Evolutionary conservation across 139 green algal genomes (phyloP), one percentile per base, ranked within the genome.

Genomic region (Chlamydomonas incerta): DNA sequence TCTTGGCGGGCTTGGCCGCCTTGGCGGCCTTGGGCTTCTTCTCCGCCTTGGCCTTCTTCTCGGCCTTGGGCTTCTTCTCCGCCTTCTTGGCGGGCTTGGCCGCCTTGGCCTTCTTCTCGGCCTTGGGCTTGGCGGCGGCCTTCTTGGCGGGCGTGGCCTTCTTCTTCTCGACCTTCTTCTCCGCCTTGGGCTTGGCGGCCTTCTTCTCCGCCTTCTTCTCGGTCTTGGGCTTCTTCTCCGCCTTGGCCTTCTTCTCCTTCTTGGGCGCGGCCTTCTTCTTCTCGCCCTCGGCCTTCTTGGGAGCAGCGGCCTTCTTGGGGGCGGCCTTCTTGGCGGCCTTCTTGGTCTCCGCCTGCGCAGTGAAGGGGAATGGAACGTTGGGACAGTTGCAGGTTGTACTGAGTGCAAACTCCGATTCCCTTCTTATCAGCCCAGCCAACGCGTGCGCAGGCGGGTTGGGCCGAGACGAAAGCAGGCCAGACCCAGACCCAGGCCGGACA

Each of bases 221-320:
- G 2, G 57, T 50, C 35, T 65, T 34, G 28, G 79, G 23, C 86
- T 90, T 88, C 55, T 85, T 81, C 81, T 86, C 85, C 70, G 72
- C 50, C 74, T 87, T 88, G 58, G 83, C 77, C 21, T 71, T 82
- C 46, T 77, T 88, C 65, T 85, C 73, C 28, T 73, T 77, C 46
- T 77, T 29, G 0, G n/a, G n/a, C n/a, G 68, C 13, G 69, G 90
- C 89, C 67, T 82, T 86, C 75, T 71, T 88, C 86, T 91, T 89
- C 23, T 72, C 50, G 28, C 72, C n/a, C 76, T 83, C 28, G 24
- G 29, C 37, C 33, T 28, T 85, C 80, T 31, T 80, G 34, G n/a
- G n/a, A n/a, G n/a, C n/a, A n/a, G n/a, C n/a, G n/a, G n/a, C 73
- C 28, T 73, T 77, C 46, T 77, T 29, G 0, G n/a, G n/a, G n/a